Conservation (phyloP, 2,329 filamentous ascomycete species). For the Trichoderma cornu-damae region DNA sequence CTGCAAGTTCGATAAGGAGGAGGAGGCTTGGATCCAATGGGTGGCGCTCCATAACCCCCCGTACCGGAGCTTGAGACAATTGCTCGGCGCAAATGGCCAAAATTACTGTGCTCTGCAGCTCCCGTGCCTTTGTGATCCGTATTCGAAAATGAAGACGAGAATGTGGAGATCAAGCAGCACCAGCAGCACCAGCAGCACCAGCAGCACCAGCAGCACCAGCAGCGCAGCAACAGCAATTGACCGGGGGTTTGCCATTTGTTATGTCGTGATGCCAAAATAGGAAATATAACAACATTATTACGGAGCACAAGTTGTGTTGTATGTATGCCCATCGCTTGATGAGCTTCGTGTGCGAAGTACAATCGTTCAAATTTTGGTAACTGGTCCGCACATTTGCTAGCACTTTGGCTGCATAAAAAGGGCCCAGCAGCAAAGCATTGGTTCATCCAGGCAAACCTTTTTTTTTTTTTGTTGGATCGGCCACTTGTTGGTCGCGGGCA, state of each 20-base stretch:
- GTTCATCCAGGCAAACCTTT: not conserved
- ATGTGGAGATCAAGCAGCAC: not conserved
- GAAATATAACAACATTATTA: constrained; percentile 5
- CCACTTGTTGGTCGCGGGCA: too few relatives aligned
- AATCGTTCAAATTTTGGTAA: not conserved
- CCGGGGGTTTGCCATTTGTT: constrained; percentile 9
- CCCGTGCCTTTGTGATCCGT: not conserved
- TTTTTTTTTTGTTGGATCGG: too few relatives aligned
- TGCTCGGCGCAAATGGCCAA: not conserved
- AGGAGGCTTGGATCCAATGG: not conserved
- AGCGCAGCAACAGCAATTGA: constrained; percentile 1
- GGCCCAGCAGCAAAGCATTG: not conserved
- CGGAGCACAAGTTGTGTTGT: not conserved
- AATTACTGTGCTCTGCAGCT: not conserved
- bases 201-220: too few relatives aligned
- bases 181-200: too few relatives aligned
- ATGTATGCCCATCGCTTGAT: not conserved
- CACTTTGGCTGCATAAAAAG: not conserved
- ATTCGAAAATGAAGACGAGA: constrained; percentile 16
- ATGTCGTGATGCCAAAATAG: constrained; percentile 14
- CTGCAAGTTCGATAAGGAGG: not conserved
- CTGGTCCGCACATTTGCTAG: not conserved
- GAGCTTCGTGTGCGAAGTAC: not conserved
- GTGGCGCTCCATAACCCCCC: not conserved
- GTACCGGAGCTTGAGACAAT: not conserved